Evolutionary conservation across 805 yeast genomes (phyloP).

Genomic region (Saccharomyces kudriavzevii): DNA sequence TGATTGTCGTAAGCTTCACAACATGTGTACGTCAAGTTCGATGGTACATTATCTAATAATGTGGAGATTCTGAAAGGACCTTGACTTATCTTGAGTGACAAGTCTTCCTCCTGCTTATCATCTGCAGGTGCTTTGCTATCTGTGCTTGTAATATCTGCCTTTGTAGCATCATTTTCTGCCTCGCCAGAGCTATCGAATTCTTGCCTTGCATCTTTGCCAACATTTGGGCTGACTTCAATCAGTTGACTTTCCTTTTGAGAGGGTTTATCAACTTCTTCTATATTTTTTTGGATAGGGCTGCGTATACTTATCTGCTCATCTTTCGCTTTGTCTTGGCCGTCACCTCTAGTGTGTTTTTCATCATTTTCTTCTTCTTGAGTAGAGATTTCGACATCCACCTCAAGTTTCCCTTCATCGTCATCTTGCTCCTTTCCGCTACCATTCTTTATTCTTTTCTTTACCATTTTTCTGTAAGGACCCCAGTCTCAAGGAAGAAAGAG

Average conservation of each 20-base stretch:
- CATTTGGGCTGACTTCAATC: background rate
- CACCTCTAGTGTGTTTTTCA: background rate
- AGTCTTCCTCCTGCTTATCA: background rate
- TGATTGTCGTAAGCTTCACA: conserved; percentile 26
- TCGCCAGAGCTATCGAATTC: background rate
- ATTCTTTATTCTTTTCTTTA: background rate
- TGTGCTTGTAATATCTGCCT: background rate
- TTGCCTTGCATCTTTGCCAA: background rate
- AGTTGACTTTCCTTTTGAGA: background rate
- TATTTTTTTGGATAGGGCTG: background rate
- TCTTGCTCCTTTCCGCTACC: background rate
- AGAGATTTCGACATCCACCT: background rate
- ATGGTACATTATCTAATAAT: conserved; percentile 22
- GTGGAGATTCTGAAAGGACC: conserved; percentile 19
- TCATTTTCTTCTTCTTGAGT: background rate
- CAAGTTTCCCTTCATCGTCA: background rate
- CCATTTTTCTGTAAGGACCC: background rate
- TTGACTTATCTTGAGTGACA: conserved; percentile 1
- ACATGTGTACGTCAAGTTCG: conserved; percentile 17
- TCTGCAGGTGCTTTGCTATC: background rate
- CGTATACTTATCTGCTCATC: background rate
- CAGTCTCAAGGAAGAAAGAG: background rate
- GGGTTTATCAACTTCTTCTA: background rate
- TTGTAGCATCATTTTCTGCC: background rate
- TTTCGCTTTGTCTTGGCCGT: background rate